Evolutionary conservation across 495 filamentous ascomycete genomes (phyloP), one percentile per base, ranked within the genome.

Genomic region (Trichoderma virens): DNA sequence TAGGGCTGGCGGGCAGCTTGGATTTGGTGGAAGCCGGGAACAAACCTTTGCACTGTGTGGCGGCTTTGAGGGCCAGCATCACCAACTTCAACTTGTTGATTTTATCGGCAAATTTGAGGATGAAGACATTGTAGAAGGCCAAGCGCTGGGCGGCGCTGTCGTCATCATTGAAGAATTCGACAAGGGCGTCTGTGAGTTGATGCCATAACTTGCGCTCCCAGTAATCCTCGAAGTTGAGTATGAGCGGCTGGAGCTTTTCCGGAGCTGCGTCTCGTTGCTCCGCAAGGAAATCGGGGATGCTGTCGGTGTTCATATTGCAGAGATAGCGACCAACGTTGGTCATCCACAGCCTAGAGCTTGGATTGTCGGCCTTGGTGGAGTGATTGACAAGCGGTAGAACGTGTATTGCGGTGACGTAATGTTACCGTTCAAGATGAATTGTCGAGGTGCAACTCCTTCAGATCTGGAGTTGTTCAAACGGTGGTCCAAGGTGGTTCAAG

Each of bases 191-290:
- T 38, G 94, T 99, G 60, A 99, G 92, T 76, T 99, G 92, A 78
- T 99, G 95, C 94, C 94, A 99, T 78, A 99, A 84, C 79, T 96
- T 95, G 66, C 94, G 89, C 80, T 99, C 94, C 95, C 94, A 98
- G 75, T 84, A 90, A 74, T 97, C 92, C 84, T 99, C 94, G 67
- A 98, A 96, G 66, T 87, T 87, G 68, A 98, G 85, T 78, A 97
- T 92, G 70, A 88, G 84, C 70, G 86, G 82, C 75, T 97, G 93
- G 62, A 94, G 84, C 71, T 96, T 89, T 64, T 90, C 88, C 64
- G 93, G 91, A 71, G 92, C 89, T 70, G 88, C 85, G 67, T 87
- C 85, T 74, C 93, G 90, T 81, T 94, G 90, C 64, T 93, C 88
- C 64, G 83, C 84, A 64, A 99, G 88, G 80, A 97, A 93, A 77